Base-by-base conservation (phyloP, 352 stramenopile species). In the Pythium angustatum region DNA sequence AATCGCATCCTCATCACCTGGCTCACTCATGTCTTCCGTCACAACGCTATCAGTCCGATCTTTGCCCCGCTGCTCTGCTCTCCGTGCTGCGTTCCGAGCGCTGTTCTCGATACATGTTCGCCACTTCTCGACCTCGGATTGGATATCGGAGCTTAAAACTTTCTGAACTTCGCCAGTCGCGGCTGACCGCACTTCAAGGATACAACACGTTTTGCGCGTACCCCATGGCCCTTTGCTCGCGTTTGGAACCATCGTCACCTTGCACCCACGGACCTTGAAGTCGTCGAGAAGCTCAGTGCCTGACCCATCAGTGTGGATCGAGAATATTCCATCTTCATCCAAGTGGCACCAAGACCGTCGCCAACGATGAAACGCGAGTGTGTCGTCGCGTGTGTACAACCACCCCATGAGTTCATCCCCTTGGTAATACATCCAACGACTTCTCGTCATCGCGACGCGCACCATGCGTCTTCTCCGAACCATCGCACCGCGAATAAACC, bases 281-380 rank as follows among this genome's bases (percentile, higher is more conserved):
- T 79, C 75, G 30, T 93, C 84, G 2, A 93, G 69, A 4, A 89
- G 50, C 54, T 90, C 79, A 0, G 71, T 72, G 1, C 82, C 84
- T 0, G 83, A 91, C 0, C 84, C 86, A 43, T 93, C 90, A 6
- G 71, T 84, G 54, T 94, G 77, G 38, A 93, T 75, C 0, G 76
- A 90, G 10, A 96, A 81, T 8, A 83, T 69, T 1, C 85, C 81
- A 27, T 90, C 69, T 19, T 88, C 72, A 41, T 93, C 81, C 1
- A 95, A 54, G 47, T 91, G 83, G 52, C 87, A 94, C 85, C 85
- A 96, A 10, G 76, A 86, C 17, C 87, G 80, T 52, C 83, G 79
- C 88, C 88, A 96, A 26, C 88, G 76, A 59, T 80, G 81, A 62
- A 96, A 96, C 24, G 88, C 83, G 11, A 96, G 77, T 15, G 82